These are phyloP conservation scores for Oryza glaberrima DNA, from an alignment of 176 grass and related monocot species.

Conservation along the genomic window DNA sequence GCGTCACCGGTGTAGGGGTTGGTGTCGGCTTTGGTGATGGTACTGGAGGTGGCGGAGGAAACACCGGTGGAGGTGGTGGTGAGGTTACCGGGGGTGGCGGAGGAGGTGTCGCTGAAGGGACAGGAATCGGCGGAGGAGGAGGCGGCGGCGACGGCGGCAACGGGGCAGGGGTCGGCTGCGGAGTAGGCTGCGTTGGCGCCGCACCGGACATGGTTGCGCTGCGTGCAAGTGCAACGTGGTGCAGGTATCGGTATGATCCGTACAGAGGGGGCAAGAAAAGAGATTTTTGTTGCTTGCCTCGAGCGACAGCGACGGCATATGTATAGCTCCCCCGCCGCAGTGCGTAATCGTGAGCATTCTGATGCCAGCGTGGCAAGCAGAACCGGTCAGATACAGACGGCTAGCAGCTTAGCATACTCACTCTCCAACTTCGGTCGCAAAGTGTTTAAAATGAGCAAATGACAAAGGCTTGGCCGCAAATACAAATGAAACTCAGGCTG, in stretches of 20 bases:
- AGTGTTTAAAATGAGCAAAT: too few relatives aligned
- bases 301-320: slow-evolving; percentile 19
- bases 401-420: too few relatives aligned
- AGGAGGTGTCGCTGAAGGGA: background rate
- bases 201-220: background rate
- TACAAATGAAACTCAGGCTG: too few relatives aligned
- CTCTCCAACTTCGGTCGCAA: too few relatives aligned
- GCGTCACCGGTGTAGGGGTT: slow-evolving; percentile 13
- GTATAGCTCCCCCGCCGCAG: background rate
- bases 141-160: background rate
- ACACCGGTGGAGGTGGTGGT: background rate
- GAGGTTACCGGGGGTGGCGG: background rate
- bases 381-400: background rate
- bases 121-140: background rate
- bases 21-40: background rate
- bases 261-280: too few relatives aligned
- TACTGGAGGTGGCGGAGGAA: slow-evolving; percentile 27
- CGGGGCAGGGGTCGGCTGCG: background rate
- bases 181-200: background rate
- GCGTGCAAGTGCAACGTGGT: background rate
- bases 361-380: background rate
- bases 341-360: background rate
- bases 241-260: background rate
- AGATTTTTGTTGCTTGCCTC: background rate
- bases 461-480: too few relatives aligned